Base-by-base conservation (phyloP, 83 land plant species). In the Picea engelmannii region DNA sequence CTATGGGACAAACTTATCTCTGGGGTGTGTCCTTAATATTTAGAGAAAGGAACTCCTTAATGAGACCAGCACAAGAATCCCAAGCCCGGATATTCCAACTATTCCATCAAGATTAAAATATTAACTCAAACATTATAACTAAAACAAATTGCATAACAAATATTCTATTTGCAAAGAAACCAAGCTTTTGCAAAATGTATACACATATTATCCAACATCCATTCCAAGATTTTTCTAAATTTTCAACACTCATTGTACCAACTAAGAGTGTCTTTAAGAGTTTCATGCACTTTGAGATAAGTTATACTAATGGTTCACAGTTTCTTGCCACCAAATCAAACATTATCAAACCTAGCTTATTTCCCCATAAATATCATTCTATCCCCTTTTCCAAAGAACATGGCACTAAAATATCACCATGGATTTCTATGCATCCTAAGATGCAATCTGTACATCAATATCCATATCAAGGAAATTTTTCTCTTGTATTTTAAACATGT, bases 51-150 rank as follows among this genome's bases (percentile, higher is more conserved):
- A 61, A 40, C 73, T 79, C 80, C 67, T 79, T 38, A 79, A 61
- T 62, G 38, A 79, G 25, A 61, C 73, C 62, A 31, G 15, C 64
- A 79, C 80, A 79, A 79, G 80, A 79, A 61, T 61, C 80, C 80
- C 80, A 79, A 64, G 60, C 67, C 16, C 44, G 62, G 2, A 61
- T 12, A 11, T 42, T 64, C 67, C 49, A 35, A 61, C 40, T 62
- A 31, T 79, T 61, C 11, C 67, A 44, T 20, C 80, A 73, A 61
- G 25, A 79, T 79, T 25, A 62, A 40, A 79, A 79, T 23, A 79
- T 24, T 5, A 49, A 64, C 35, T 79, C 80, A 62, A 79, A 79
- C 35, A 79, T 27, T 21, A 74, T 73, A 24, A 64, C 44, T 62
- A 64, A 38, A 61, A 79, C 21, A 38, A 31, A 18, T 25, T 61